These are phyloP conservation scores for Exsudoporus frostii DNA, from an alignment of 768 basidiomycete species.

Conservation along the genomic window DNA sequence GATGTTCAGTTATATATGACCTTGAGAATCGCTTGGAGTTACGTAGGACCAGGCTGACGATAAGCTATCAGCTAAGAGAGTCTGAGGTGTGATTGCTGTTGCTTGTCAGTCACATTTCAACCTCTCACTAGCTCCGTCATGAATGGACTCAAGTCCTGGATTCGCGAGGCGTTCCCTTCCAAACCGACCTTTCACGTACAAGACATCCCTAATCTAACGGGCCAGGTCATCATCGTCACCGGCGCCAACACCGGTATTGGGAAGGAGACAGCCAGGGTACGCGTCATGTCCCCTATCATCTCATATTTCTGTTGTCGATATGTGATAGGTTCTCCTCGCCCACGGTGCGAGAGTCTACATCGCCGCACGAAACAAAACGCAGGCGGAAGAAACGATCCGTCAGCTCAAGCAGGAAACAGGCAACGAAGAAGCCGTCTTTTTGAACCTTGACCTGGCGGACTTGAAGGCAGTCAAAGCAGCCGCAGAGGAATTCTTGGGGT, in stretches of 20 bases:
- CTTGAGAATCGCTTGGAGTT: too few species aligned
- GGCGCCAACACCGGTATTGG: conserved; percentile 34
- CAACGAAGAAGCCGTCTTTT: conserved; percentile 29
- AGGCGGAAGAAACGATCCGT: conserved; percentile 29
- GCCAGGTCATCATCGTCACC: conserved; percentile 35
- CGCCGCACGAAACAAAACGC: conserved; percentile 25
- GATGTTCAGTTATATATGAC: too few species aligned
- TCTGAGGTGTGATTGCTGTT: too few species aligned
- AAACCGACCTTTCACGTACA: conserved; percentile 27
- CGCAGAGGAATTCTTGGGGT: conserved; percentile 33
- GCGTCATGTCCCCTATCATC: not conserved
- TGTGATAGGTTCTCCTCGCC: conserved; percentile 29
- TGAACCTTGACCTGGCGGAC: conserved; percentile 38
- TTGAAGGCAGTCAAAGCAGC: conserved; percentile 33
- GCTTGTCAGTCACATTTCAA: too few species aligned
- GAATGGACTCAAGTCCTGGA: not conserved
- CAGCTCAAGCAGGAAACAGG: conserved; percentile 33
- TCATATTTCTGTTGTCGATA: too few species aligned
- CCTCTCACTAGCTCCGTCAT: too few species aligned
- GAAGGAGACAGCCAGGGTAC: conserved; percentile 24
- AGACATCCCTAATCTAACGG: conserved; percentile 34
- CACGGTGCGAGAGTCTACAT: conserved; percentile 38
- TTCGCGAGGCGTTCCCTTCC: conserved; percentile 17
- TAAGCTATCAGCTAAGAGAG: too few species aligned
- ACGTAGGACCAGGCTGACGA: too few species aligned